Percentiles rank a stretch among this genome's conserved stretches.
phyloP scores from a whole-genome alignment of 345 rosid species.

The Populus pruinosa region DNA sequence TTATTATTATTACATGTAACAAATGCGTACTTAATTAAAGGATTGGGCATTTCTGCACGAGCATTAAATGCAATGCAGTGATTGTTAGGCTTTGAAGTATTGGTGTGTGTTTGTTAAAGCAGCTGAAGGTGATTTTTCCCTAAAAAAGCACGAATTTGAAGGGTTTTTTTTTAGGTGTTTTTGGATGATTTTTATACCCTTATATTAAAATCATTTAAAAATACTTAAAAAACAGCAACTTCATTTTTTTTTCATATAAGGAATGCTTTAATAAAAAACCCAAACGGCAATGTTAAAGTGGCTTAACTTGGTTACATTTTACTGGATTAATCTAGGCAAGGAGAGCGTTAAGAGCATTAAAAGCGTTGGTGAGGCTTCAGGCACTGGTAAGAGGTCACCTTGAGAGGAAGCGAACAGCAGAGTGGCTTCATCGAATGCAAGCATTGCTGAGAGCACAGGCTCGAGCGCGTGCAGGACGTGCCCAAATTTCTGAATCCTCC shows the following conservation, averaged over 20 bases:
- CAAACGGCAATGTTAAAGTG: too few species aligned
- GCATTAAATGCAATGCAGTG: background rate
- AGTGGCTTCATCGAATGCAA: constrained; percentile 65
- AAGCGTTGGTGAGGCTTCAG: constrained; percentile 92
- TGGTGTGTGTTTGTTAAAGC: background rate
- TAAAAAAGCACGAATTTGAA: too few species aligned
- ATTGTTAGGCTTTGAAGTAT: background rate
- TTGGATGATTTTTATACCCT: too few species aligned
- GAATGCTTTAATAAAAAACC: too few species aligned
- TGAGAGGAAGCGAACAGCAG: constrained; percentile 61
- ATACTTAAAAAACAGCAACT: too few species aligned
- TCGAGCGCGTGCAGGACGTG: constrained; percentile 61
- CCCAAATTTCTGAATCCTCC: constrained; percentile 52
- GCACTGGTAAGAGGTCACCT: constrained; percentile 93
- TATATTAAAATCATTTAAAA: too few species aligned
- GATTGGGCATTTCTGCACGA: background rate
- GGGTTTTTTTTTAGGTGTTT: too few species aligned
- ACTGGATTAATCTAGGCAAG: constrained; percentile 46
- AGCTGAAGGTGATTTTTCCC: background rate
- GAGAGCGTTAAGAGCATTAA: constrained; percentile 86
- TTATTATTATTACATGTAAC: background rate
- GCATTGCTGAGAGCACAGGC: constrained; percentile 71
- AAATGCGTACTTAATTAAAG: background rate
- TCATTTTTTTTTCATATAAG: too few species aligned
- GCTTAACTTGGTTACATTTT: background rate